These are phyloP conservation scores for Ophiostoma montium DNA, from an alignment of 2,329 filamentous ascomycete genomes.

Conservation along the genomic window DNA sequence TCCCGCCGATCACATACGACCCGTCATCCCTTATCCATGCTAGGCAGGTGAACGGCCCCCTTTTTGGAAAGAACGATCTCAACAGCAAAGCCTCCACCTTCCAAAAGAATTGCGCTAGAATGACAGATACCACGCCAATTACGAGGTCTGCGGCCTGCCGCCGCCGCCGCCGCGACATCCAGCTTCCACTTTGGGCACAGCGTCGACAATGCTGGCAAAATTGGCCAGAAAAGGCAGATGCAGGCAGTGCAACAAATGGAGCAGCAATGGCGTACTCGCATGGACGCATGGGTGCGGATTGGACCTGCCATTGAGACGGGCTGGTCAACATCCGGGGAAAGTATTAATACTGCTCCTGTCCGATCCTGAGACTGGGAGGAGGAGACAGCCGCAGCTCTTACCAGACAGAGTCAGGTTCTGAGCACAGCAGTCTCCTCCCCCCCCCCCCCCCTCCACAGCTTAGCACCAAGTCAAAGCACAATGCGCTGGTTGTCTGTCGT, in stretches of 20 bases:
- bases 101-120: not conserved
- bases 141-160: not conserved
- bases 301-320: not conserved
- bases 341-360: not conserved
- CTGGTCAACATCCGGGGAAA: not conserved
- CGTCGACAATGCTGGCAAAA: not conserved
- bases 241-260: not conserved
- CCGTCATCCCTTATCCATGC: not conserved
- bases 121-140: not conserved
- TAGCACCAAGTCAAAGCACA: not conserved
- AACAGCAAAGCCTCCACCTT: not conserved
- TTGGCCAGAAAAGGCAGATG: not conserved
- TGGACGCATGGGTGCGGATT: too few relatives aligned
- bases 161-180: not conserved
- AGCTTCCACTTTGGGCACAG: not conserved
- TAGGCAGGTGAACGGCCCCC: not conserved
- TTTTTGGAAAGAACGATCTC: not conserved
- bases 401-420: too few relatives aligned
- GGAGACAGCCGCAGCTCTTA: too few relatives aligned
- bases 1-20: not conserved
- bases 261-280: not conserved
- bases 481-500: not conserved
- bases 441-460: too few relatives aligned
- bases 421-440: not conserved
- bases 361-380: too few relatives aligned